Evolutionary conservation across 106 monocot genomes (phyloP).

Genomic region (Gastrodia elata): DNA sequence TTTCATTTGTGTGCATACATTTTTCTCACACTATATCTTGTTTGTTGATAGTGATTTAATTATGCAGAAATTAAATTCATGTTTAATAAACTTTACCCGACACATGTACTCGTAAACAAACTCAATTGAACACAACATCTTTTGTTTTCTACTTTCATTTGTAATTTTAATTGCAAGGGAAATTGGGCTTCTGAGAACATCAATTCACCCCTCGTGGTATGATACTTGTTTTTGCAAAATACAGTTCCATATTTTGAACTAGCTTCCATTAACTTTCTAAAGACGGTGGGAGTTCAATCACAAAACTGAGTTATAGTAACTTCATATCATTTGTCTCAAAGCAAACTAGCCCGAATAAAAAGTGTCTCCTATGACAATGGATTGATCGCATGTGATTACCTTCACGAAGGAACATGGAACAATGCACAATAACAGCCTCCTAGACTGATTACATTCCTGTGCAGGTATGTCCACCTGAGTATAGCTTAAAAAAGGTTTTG

Average conservation of each 20-base stretch:
- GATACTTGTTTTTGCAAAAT: background rate
- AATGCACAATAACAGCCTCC: background rate
- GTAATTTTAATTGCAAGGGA: no score
- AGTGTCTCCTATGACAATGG: background rate
- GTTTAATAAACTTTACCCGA: no score
- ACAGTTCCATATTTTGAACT: background rate
- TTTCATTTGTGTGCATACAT: no score
- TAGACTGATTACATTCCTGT: background rate
- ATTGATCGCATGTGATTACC: background rate
- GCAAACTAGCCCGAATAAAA: background rate
- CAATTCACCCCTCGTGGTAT: background rate
- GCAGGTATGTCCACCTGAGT: background rate
- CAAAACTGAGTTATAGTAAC: background rate
- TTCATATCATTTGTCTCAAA: background rate
- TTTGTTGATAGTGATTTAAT: no score
- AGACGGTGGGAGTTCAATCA: background rate
- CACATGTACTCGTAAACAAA: no score
- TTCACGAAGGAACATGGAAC: background rate
- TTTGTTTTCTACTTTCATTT: no score
- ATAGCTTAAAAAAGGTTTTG: background rate
- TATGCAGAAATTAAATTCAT: no score
- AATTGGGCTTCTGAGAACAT: no score
- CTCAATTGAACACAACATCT: no score
- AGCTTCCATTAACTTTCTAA: slow-evolving; percentile 4
- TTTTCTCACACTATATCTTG: no score